Evolutionary conservation across 805 yeast species (phyloP).

Genomic region (Sungouiella blattae): DNA sequence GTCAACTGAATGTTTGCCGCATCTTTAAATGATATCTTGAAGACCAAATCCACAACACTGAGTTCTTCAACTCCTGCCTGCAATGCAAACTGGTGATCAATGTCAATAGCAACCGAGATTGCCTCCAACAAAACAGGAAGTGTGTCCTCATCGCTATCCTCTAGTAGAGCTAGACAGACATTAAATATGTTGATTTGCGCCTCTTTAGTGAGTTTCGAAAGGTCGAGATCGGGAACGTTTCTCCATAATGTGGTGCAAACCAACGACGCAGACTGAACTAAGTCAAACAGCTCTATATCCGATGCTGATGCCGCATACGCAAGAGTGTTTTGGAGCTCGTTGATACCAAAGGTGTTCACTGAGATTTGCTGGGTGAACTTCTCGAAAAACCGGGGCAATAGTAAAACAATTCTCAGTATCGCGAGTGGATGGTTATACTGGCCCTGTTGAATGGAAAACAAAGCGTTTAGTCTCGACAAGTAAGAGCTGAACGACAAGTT

Average conservation of each 20-base stretch:
- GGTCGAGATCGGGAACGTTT: conserved; percentile 14
- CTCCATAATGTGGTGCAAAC: conserved; percentile 53
- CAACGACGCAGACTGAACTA: conserved; percentile 34
- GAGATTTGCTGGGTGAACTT: conserved; percentile 41
- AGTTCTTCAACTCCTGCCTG: conserved; percentile 12
- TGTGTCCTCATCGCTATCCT: conserved; percentile 76
- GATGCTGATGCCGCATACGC: background rate
- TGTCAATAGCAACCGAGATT: conserved; percentile 51
- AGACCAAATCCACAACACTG: conserved; percentile 53
- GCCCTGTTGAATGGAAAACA: background rate
- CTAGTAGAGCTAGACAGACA: conserved; percentile 44
- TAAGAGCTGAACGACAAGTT: conserved; percentile 12
- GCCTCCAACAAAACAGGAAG: conserved; percentile 71
- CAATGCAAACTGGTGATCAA: conserved; percentile 26
- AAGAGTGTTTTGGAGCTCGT: conserved; percentile 14
- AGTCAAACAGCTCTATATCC: conserved; percentile 5
- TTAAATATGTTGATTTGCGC: conserved; percentile 34
- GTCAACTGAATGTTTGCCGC: conserved; percentile 70
- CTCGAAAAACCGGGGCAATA: conserved; percentile 56
- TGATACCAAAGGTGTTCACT: conserved; percentile 29
- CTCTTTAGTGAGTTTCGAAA: conserved; percentile 15
- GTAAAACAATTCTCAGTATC: conserved; percentile 45
- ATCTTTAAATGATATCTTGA: conserved; percentile 66
- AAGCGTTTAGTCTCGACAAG: conserved; percentile 5
- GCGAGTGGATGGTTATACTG: conserved; percentile 32